Evolutionary conservation across 2,329 filamentous ascomycete genomes (phyloP), one percentile per base, ranked within the genome.

Genomic region (Cryphonectria japonica): DNA sequence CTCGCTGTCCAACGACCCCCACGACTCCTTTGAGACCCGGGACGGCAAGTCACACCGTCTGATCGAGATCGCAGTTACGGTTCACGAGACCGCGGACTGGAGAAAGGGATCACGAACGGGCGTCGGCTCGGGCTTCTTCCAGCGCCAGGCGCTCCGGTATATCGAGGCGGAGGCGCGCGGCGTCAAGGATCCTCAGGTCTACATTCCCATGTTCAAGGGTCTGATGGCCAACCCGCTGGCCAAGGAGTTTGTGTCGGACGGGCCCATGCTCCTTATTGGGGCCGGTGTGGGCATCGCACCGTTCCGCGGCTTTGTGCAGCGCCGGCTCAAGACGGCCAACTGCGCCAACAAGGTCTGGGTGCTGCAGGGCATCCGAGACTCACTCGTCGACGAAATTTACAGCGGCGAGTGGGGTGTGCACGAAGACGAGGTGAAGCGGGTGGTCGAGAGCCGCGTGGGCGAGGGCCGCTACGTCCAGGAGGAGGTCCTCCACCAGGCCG

Each of bases 271-370:
- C 52, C 88, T 99, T 64, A 97, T 99, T 76, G 96, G 96, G 43
- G 96, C 96, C 5, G 96, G 96, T 69, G 96, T 99, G 32, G 96
- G 96, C 74, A 95, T 99, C 81, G 96, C 96, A 14, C 96, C 96
- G 0, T 99, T 99, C 90, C 91, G 96, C 65, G 96, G 96, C 71
- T 99, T 99, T 80, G 97, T 99, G 61, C 93, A 98, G 83, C 93
- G 97, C 72, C 89, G 95, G 16, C 86, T 98, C 70, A 95, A 95
- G 86, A 96, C 94, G 73, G 95, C 95, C 78, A 98, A 97, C 83
- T 97, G 95, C 78, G 94, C 94, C 74, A 98, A 98, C 86, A 98
- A 98, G 84, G 95, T 98, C 77, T 98, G 95, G 95, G 93, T 98
- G 62, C 88, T 98, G 61, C 95, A 98, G 82, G 95, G 95, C 54